Evolutionary conservation across 768 basidiomycete genomes (phyloP).

Genomic region (Pulveroboletus sp.): DNA sequence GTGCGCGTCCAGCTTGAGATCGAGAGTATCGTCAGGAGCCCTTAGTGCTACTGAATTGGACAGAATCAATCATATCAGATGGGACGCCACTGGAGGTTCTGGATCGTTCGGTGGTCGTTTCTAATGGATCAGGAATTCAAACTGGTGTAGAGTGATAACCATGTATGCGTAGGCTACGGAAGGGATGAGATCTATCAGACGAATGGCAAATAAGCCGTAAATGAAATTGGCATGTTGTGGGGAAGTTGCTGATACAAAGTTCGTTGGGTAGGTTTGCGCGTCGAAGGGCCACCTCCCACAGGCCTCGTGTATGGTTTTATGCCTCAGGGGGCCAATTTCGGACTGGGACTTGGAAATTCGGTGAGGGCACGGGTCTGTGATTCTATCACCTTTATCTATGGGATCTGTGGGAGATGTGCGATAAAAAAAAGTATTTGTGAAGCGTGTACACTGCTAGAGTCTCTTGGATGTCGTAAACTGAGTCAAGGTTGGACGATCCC

Average conservation of each 20-base stretch:
- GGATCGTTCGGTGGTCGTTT: neutral
- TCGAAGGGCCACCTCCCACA: constrained; percentile 4
- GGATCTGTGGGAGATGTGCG: constrained; percentile 4
- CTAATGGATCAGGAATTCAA: constrained; percentile 1
- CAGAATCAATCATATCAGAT: constrained; percentile 2
- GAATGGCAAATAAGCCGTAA: constrained; percentile 12
- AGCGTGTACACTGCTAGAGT: neutral
- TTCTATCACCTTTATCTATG: constrained; percentile 20
- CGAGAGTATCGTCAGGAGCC: constrained; percentile 51
- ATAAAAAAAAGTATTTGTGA: constrained; percentile 9
- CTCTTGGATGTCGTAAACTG: too few relatives aligned
- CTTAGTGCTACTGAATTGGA: constrained; percentile 14
- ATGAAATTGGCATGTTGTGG: constrained; percentile 28
- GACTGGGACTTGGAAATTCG: neutral
- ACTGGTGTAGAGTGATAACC: constrained; percentile 13
- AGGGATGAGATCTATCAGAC: constrained; percentile 4
- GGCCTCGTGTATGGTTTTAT: constrained; percentile 19
- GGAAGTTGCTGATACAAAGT: constrained; percentile 22
- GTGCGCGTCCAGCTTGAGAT: too few relatives aligned
- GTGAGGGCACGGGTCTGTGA: constrained; percentile 7
- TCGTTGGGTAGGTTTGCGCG: constrained; percentile 14
- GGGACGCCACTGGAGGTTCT: constrained; percentile 17
- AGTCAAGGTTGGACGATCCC: constrained; percentile 6
- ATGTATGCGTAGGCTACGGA: constrained; percentile 13
- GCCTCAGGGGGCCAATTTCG: constrained; percentile 11